Conservation (phyloP, 2,329 filamentous ascomycete species). For the Arthrocladium fulminans region DNA sequence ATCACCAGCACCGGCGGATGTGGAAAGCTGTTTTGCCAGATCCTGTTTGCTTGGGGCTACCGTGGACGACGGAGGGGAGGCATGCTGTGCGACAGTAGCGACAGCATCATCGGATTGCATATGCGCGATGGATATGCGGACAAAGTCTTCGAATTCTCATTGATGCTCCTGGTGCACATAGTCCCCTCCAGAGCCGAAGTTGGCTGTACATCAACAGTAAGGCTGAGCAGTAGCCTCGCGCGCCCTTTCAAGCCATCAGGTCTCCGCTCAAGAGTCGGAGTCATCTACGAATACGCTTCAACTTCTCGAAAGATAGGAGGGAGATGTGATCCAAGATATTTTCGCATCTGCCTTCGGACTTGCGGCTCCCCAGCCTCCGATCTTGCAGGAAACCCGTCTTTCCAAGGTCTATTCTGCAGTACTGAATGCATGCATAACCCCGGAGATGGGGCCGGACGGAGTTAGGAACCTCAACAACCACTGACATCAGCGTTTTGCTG, state of each 20-base stretch:
- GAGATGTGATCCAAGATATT: too few species aligned
- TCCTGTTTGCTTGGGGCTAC: constrained; percentile 2
- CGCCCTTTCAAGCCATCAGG: too few species aligned
- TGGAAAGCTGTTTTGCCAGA: neutral
- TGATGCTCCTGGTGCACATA: too few species aligned
- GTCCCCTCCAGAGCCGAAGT: too few species aligned
- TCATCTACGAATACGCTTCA: neutral
- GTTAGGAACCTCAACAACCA: neutral
- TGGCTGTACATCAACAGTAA: too few species aligned
- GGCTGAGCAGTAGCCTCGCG: too few species aligned
- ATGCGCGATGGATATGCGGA: neutral
- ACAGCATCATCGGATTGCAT: constrained; percentile 9
- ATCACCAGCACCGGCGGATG: constrained; percentile 24
- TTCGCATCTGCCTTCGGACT: neutral
- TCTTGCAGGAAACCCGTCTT: neutral
- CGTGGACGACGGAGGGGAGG: neutral
- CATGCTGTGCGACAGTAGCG: constrained; percentile 1
- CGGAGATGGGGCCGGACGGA: neutral
- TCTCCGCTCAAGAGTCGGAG: too few species aligned
- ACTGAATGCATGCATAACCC: neutral
- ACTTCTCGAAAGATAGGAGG: too few species aligned
- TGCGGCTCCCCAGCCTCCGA: neutral
- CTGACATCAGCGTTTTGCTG: neutral
- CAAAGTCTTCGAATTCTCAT: neutral
- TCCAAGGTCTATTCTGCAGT: neutral